Conservation (phyloP, 495 filamentous ascomycete genomes). For the Aspergillus indologenus region DNA sequence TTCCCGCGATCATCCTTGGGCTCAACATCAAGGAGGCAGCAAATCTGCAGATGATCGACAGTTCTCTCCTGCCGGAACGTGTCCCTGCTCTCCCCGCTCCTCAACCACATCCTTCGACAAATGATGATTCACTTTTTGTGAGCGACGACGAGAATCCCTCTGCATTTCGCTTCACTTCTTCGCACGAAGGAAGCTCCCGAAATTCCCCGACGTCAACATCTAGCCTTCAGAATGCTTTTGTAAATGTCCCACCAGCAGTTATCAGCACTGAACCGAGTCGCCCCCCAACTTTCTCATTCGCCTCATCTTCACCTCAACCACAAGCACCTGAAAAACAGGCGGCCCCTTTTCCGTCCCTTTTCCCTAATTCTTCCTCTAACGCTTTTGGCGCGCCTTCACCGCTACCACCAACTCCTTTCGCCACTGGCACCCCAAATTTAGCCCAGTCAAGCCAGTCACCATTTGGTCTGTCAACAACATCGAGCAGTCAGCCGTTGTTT, state of each 20-base stretch:
- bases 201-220: slow-evolving; percentile 9
- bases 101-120: slow-evolving; percentile 7
- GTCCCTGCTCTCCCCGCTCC: slow-evolving; percentile 7
- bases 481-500: background rate
- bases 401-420: slow-evolving; percentile 20
- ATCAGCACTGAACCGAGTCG: background rate
- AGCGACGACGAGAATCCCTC: slow-evolving; percentile 37
- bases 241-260: slow-evolving; percentile 13
- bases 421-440: slow-evolving; percentile 18
- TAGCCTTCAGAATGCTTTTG: slow-evolving; percentile 12
- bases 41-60: slow-evolving; percentile 45
- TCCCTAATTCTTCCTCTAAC: slow-evolving; percentile 8
- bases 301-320: background rate
- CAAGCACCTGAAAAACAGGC: slow-evolving; percentile 9
- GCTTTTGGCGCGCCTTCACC: slow-evolving; percentile 5
- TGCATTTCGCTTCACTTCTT: background rate
- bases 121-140: slow-evolving; percentile 45
- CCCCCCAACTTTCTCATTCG: slow-evolving; percentile 1
- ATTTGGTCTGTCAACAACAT: background rate
- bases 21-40: slow-evolving; percentile 47
- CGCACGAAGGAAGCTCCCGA: background rate
- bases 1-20: slow-evolving; percentile 52
- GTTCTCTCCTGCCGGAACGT: slow-evolving; percentile 24
- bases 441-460: slow-evolving; percentile 12
- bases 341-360: slow-evolving; percentile 25